Evolutionary conservation across 192 early-diverging fungal species (phyloP).

Genomic region (Chytriomyces confervae): DNA sequence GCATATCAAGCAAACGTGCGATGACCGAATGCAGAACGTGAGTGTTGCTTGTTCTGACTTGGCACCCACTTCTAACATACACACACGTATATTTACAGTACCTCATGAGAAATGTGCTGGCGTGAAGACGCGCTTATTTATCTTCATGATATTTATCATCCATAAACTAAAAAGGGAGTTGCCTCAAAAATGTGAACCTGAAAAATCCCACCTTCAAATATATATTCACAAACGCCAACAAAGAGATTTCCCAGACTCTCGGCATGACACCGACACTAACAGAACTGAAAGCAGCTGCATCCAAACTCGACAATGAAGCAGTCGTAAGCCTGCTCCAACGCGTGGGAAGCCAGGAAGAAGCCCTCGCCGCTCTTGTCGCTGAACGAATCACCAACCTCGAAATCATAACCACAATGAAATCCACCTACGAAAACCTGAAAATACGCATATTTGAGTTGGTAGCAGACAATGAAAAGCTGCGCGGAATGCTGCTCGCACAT

Average conservation of each 20-base stretch:
- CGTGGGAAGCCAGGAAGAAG: background rate
- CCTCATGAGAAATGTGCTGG: conserved; percentile 52
- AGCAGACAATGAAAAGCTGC: conserved; percentile 4
- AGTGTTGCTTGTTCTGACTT: background rate
- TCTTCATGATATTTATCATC: background rate
- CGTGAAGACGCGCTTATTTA: background rate
- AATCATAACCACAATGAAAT: background rate
- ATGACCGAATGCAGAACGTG: conserved; percentile 48
- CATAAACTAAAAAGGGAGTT: background rate
- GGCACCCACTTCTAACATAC: background rate
- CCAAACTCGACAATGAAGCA: background rate
- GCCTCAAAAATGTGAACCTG: too few species aligned
- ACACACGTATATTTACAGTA: conserved; percentile 20
- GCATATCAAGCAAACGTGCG: conserved; percentile 47
- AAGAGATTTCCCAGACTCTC: background rate
- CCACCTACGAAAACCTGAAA: background rate
- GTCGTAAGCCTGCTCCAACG: background rate
- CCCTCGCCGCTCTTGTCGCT: background rate
- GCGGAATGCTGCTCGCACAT: background rate
- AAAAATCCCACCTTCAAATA: background rate
- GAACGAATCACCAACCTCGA: background rate
- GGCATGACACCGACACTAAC: background rate
- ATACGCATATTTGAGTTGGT: background rate
- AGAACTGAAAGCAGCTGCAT: background rate
- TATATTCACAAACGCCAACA: background rate